A percentile compares a stretch with the other conserved stretches of the same genome.
phyloP scores from a whole-genome alignment of 768 basidiomycete genomes.

The Hypholoma sublateritium region DNA sequence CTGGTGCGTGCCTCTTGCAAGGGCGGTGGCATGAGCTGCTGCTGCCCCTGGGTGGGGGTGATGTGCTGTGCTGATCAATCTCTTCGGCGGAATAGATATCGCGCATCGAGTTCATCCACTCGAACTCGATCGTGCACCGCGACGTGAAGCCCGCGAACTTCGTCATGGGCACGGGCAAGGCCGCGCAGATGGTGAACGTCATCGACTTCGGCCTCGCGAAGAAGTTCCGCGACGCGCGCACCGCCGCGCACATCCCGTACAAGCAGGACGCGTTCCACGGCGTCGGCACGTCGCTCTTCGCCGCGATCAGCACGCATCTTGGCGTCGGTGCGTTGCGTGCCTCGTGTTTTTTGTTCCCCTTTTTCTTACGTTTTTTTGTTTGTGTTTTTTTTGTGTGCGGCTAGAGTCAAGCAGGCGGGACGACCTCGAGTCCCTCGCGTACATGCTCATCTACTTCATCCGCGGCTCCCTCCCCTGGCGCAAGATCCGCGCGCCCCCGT shows the following conservation, averaged over 20 bases:
- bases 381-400: constrained; percentile 7
- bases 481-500: constrained; percentile 57
- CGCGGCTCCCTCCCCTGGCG: constrained; percentile 80
- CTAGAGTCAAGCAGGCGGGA: constrained; percentile 75
- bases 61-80: background rate
- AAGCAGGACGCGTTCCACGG: constrained; percentile 74
- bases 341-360: background rate
- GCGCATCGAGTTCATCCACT: constrained; percentile 96
- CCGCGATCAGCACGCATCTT: constrained; percentile 73
- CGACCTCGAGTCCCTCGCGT: constrained; percentile 77
- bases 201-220: constrained; percentile 88
- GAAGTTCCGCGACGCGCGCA: constrained; percentile 68
- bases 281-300: constrained; percentile 77
- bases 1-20: constrained; percentile 58
- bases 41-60: too few relatives aligned
- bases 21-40: too few relatives aligned
- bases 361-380: constrained; percentile 8
- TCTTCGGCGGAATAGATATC: constrained; percentile 73
- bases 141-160: constrained; percentile 99
- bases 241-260: constrained; percentile 69
- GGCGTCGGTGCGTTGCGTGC: constrained; percentile 67
- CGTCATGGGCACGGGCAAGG: constrained; percentile 78
- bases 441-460: constrained; percentile 82
- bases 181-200: constrained; percentile 79
- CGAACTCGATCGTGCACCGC: constrained; percentile 90